These are phyloP conservation scores for Chrysosporium keratinophilum DNA, from an alignment of 2,329 filamentous ascomycete species.

Conservation along the genomic window DNA sequence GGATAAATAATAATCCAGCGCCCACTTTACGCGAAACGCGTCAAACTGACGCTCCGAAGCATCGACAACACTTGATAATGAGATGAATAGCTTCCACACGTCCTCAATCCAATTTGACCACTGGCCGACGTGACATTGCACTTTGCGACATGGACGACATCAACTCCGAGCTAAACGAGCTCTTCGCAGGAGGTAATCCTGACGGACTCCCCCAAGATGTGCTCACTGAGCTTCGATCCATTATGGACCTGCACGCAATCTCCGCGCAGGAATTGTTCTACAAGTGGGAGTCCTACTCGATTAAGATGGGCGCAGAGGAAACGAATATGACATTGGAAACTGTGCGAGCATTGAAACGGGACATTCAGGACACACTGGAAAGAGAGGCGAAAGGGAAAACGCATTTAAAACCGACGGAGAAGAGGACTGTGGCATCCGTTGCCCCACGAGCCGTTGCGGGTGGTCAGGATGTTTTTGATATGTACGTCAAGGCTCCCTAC, in stretches of 20 bases:
- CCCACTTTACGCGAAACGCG: not conserved
- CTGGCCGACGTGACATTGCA: not conserved
- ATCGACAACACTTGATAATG: not conserved
- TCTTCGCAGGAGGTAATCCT: slow-evolving; percentile 47
- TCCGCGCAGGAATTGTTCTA: slow-evolving; percentile 80
- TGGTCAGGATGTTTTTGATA: slow-evolving; percentile 64
- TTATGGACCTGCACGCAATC: slow-evolving; percentile 72
- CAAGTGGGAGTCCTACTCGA: slow-evolving; percentile 98
- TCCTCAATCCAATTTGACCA: not conserved
- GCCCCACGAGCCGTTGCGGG: slow-evolving; percentile 51
- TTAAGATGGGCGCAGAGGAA: slow-evolving; percentile 81
- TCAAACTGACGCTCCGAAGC: not conserved
- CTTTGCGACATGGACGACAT: slow-evolving; percentile 9
- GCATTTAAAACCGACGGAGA: slow-evolving; percentile 56
- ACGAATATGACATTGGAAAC: slow-evolving; percentile 60
- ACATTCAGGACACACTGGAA: slow-evolving; percentile 74
- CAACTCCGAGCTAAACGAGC: slow-evolving; percentile 43
- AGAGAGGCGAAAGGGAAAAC: slow-evolving; percentile 58
- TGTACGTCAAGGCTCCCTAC: slow-evolving; percentile 40
- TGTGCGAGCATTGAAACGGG: slow-evolving; percentile 70
- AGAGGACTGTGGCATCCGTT: slow-evolving; percentile 45
- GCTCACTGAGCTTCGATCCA: slow-evolving; percentile 69
- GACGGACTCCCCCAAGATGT: slow-evolving; percentile 63
- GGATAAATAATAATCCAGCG: not conserved
- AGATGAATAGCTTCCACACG: not conserved